Conservation (phyloP, 352 stramenopile species). For the Detonula confervacea region DNA sequence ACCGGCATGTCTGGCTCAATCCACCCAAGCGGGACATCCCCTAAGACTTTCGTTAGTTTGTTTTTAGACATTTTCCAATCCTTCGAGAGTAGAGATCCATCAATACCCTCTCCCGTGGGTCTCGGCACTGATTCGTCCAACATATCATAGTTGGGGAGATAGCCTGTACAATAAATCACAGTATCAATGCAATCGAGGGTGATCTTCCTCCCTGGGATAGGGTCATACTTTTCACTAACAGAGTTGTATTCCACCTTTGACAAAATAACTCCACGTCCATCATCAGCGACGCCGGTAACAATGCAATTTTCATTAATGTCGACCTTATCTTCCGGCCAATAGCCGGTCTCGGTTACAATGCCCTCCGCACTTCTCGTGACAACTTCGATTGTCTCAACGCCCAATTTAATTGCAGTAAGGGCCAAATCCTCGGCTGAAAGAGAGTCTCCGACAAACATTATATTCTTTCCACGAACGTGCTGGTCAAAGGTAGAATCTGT, state of each 20-base stretch:
- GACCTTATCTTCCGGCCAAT: constrained; percentile 58
- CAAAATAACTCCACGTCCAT: constrained; percentile 16
- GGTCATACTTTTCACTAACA: constrained; percentile 7
- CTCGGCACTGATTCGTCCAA: constrained; percentile 40
- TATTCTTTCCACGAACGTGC: constrained; percentile 49
- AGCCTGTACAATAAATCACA: constrained; percentile 73
- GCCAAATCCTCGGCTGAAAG: constrained; percentile 73
- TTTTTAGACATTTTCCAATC: constrained; percentile 51
- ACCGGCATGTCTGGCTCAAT: not conserved
- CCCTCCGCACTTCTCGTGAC: constrained; percentile 18
- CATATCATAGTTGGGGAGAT: constrained; percentile 46
- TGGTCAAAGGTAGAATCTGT: constrained; percentile 22
- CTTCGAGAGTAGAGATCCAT: constrained; percentile 13
- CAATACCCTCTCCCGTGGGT: not conserved
- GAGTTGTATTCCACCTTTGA: no score
- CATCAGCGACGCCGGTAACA: constrained; percentile 13
- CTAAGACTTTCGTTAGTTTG: constrained; percentile 19
- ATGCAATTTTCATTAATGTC: constrained; percentile 19
- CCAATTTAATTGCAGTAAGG: constrained; percentile 58
- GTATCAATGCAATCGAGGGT: not conserved
- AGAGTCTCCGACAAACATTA: constrained; percentile 64
- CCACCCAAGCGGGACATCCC: constrained; percentile 20
- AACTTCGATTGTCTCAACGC: constrained; percentile 49
- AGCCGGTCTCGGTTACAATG: constrained; percentile 18
- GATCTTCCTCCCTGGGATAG: constrained; percentile 43